phyloP scores from a whole-genome alignment of 805 yeast genomes.

The Candida insectalens region DNA sequence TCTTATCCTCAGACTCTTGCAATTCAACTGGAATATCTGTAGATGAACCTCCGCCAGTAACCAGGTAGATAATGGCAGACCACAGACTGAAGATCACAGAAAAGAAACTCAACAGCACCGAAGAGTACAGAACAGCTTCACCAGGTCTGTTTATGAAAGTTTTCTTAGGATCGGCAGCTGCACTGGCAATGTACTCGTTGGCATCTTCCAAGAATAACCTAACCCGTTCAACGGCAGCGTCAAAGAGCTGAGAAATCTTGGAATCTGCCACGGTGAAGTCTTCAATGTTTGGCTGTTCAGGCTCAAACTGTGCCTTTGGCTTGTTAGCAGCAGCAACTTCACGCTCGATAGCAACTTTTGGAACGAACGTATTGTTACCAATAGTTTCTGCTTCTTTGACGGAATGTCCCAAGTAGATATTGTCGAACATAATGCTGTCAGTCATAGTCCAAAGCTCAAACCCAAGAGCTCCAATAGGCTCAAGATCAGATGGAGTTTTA shows the following conservation, averaged over 20 bases:
- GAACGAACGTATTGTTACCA: constrained; percentile 66
- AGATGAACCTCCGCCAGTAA: constrained; percentile 2
- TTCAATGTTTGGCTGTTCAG: constrained; percentile 25
- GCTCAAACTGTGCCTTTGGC: constrained; percentile 33
- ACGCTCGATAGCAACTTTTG: constrained; percentile 44
- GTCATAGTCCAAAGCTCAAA: constrained; percentile 90
- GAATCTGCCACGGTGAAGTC: constrained; percentile 7
- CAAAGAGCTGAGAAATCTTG: constrained; percentile 8
- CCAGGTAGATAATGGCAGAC: constrained; percentile 18
- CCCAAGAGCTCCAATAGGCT: constrained; percentile 71
- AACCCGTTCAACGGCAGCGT: constrained; percentile 14
- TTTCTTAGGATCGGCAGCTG: constrained; percentile 34
- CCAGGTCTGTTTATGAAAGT: constrained; percentile 37
- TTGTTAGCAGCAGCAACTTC: constrained; percentile 28
- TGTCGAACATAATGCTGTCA: constrained; percentile 63
- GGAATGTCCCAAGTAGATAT: constrained; percentile 78
- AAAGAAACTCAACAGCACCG: constrained; percentile 29
- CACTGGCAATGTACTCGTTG: constrained; percentile 25
- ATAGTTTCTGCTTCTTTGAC: constrained; percentile 74
- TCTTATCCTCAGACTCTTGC: neutral
- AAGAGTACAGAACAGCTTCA: constrained; percentile 39
- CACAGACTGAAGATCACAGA: constrained; percentile 33
- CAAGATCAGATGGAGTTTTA: constrained; percentile 45
- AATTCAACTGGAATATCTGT: constrained; percentile 2
- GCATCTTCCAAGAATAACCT: constrained; percentile 7